Conservation (phyloP, 371 early-diverging fungal species). For the Mortierella sp. region DNA sequence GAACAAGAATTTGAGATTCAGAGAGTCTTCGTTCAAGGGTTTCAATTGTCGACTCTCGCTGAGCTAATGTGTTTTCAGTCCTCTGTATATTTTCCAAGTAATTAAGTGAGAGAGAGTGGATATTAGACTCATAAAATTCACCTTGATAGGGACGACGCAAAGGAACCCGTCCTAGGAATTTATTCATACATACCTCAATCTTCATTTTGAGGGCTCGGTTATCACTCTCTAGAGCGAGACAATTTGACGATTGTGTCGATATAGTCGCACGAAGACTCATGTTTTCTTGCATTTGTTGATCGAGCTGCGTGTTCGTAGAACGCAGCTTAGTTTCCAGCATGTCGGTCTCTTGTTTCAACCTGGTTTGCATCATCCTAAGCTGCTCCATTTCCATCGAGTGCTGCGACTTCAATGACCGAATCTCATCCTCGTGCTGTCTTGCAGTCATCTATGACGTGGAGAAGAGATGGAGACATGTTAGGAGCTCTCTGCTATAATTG, state of each 20-base stretch:
- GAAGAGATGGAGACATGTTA: background rate
- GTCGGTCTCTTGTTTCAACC: slow-evolving; percentile 57
- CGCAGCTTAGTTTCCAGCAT: slow-evolving; percentile 49
- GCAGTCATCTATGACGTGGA: slow-evolving; percentile 39
- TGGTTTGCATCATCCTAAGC: slow-evolving; percentile 58
- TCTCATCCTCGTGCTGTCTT: slow-evolving; percentile 62
- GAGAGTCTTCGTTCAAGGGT: slow-evolving; percentile 59
- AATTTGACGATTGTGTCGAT: slow-evolving; percentile 63
- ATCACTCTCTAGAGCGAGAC: slow-evolving; percentile 62
- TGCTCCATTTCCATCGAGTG: slow-evolving; percentile 61
- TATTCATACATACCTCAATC: slow-evolving; percentile 61
- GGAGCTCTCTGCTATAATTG: background rate
- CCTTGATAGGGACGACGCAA: too few relatives aligned
- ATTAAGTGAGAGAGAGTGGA: background rate
- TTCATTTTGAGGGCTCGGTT: slow-evolving; percentile 59
- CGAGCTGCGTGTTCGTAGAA: slow-evolving; percentile 27
- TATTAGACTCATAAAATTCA: background rate
- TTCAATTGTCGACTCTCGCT: slow-evolving; percentile 64
- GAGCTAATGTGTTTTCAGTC: slow-evolving; percentile 60
- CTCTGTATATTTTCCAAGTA: slow-evolving; percentile 31
- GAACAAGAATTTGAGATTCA: slow-evolving; percentile 51
- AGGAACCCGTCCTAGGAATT: too few relatives aligned
- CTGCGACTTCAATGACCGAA: slow-evolving; percentile 57
- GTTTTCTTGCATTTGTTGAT: slow-evolving; percentile 54
- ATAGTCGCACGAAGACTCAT: slow-evolving; percentile 58